Conservation (phyloP, 305 asterid species). For the Fraxinus floribunda region DNA sequence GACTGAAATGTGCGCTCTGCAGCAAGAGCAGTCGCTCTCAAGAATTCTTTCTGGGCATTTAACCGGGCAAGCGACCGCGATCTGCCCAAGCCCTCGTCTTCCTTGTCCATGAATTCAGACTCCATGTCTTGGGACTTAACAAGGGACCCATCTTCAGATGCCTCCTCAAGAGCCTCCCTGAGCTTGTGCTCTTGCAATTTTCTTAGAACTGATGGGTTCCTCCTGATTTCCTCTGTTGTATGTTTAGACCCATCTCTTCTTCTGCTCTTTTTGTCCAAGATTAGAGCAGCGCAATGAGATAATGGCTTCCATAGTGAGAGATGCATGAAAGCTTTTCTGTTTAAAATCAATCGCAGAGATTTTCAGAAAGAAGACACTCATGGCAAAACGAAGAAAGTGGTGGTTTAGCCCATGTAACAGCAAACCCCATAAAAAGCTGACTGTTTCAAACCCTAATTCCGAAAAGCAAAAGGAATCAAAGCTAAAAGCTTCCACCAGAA, state of each 20-base stretch:
- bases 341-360: slow-evolving; percentile 25
- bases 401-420: slow-evolving; percentile 50
- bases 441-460: slow-evolving; percentile 46
- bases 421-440: slow-evolving; percentile 46
- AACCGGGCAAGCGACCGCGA: slow-evolving; percentile 83
- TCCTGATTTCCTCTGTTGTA: slow-evolving; percentile 51
- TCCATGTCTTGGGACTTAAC: slow-evolving; percentile 80
- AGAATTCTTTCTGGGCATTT: slow-evolving; percentile 85
- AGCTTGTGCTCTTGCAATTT: slow-evolving; percentile 85
- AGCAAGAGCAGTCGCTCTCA: slow-evolving; percentile 84
- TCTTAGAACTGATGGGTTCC: slow-evolving; percentile 62
- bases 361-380: slow-evolving; percentile 28
- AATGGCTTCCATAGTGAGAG: slow-evolving; percentile 77
- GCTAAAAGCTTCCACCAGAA: slow-evolving; percentile 62
- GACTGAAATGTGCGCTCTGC: slow-evolving; percentile 72
- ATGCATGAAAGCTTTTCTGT: slow-evolving; percentile 45
- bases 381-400: slow-evolving; percentile 28
- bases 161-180: slow-evolving; percentile 95
- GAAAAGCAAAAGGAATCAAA: slow-evolving; percentile 67
- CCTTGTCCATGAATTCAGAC: slow-evolving; percentile 53
- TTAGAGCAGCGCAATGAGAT: slow-evolving; percentile 90
- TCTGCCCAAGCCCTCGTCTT: slow-evolving; percentile 75
- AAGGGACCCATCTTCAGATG: slow-evolving; percentile 91
- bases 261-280: slow-evolving; percentile 87
- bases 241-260: slow-evolving; percentile 55